phyloP scores from a whole-genome alignment of 2,329 filamentous ascomycete genomes.

The Colletotrichum higginsianum region DNA sequence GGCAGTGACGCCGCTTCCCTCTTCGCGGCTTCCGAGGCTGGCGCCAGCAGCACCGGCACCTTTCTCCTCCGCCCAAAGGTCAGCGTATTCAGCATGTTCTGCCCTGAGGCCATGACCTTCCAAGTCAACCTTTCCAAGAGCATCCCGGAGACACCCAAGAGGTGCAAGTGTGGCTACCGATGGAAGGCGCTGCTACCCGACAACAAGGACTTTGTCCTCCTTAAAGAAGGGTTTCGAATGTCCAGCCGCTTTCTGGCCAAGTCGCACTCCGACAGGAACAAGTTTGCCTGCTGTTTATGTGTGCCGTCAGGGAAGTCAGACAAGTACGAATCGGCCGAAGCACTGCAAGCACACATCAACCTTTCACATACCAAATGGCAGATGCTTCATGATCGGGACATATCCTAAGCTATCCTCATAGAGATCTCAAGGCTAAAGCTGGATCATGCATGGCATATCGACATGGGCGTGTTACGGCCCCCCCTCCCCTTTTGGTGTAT shows the following conservation, averaged over 20 bases:
- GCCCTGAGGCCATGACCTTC: constrained; percentile 56
- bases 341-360: constrained; percentile 55
- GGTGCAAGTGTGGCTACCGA: constrained; percentile 55
- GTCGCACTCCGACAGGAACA: constrained; percentile 53
- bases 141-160: constrained; percentile 46
- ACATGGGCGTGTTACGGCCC: not conserved
- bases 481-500: not conserved
- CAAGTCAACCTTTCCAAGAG: constrained; percentile 54
- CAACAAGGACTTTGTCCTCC: constrained; percentile 43
- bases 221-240: constrained; percentile 58
- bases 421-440: not conserved
- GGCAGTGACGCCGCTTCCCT: constrained; percentile 46
- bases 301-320: constrained; percentile 54
- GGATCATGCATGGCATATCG: not conserved
- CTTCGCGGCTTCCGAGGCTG: constrained; percentile 37
- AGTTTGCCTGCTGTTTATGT: constrained; percentile 58
- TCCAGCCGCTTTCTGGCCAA: constrained; percentile 58
- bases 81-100: constrained; percentile 58
- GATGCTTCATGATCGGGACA: constrained; percentile 55
- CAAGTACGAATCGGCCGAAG: constrained; percentile 50
- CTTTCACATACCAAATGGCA: constrained; percentile 58
- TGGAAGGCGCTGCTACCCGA: constrained; percentile 45
- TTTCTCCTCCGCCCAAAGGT: constrained; percentile 49
- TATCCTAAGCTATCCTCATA: constrained; percentile 2
- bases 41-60: constrained; percentile 12